Percentiles rank a stretch among this genome's conserved stretches.
phyloP scores from a whole-genome alignment of 306 rosid genomes.

The Cucumis melo region DNA sequence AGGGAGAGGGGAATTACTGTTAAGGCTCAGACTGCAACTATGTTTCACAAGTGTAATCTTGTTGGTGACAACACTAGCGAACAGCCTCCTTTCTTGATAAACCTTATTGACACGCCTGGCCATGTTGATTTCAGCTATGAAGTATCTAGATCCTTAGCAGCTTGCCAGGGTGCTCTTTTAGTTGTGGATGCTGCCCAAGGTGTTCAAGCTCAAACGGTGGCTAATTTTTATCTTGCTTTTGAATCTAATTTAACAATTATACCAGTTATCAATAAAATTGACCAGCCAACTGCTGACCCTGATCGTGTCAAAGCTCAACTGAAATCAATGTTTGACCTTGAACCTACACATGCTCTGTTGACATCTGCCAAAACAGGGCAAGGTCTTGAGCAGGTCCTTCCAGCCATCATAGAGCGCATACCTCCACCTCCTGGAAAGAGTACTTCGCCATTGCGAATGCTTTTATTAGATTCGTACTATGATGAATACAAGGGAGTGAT shows the following conservation, averaged over 20 bases:
- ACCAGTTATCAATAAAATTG: conserved; percentile 82
- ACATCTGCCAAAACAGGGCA: conserved; percentile 90
- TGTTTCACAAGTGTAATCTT: conserved; percentile 46
- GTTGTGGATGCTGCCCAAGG: conserved; percentile 96
- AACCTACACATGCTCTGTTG: conserved; percentile 60
- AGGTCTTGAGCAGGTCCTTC: conserved; percentile 89
- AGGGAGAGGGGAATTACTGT: conserved; percentile 94
- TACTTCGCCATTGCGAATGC: conserved; percentile 65
- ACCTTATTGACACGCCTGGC: conserved; percentile 86
- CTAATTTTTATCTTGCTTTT: conserved; percentile 83
- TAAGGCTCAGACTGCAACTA: conserved; percentile 94
- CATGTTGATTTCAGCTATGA: conserved; percentile 93
- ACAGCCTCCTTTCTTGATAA: conserved; percentile 34
- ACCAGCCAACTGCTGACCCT: conserved; percentile 91
- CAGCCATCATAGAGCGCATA: conserved; percentile 66
- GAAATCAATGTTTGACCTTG: conserved; percentile 83
- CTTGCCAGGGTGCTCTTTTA: conserved; percentile 90
- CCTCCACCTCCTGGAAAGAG: conserved; percentile 78
- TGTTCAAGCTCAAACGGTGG: conserved; percentile 92
- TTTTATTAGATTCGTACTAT: conserved; percentile 78
- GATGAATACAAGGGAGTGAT: conserved; percentile 91
- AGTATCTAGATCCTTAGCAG: conserved; percentile 84
- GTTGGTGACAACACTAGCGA: conserved; percentile 16
- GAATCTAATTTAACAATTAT: conserved; percentile 61
- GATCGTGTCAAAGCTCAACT: conserved; percentile 74